phyloP scores from a whole-genome alignment of 805 yeast genomes.

The Pichia rugopelliculosa region DNA sequence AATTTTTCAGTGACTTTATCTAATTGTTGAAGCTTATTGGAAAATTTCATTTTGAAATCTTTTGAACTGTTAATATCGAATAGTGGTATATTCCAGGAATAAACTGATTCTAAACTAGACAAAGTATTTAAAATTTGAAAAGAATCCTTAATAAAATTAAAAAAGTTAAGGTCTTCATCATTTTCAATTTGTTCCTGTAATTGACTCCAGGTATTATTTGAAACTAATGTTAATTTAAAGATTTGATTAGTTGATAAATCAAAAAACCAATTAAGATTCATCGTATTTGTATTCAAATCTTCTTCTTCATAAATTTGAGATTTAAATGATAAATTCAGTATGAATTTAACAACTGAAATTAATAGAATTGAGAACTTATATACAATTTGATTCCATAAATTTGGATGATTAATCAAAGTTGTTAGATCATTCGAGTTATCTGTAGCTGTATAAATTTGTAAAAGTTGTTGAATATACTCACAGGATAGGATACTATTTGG shows the following conservation, averaged over 20 bases:
- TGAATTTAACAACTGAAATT: constrained; percentile 44
- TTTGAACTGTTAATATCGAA: background rate
- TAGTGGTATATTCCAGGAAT: constrained; percentile 5
- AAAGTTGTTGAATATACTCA: constrained; percentile 39
- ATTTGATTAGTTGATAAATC: constrained; percentile 9
- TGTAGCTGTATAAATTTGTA: constrained; percentile 3
- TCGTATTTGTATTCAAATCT: constrained; percentile 58
- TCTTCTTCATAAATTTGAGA: constrained; percentile 71
- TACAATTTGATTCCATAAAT: constrained; percentile 37
- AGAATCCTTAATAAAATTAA: constrained; percentile 4
- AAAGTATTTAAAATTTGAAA: constrained; percentile 4
- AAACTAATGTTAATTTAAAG: background rate
- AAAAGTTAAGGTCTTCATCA: background rate
- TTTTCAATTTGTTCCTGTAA: background rate
- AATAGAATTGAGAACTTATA: constrained; percentile 45
- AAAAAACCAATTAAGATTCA: constrained; percentile 42
- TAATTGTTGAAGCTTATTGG: background rate
- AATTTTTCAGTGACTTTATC: background rate
- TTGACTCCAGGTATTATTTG: constrained; percentile 1
- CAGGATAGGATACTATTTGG: constrained; percentile 76
- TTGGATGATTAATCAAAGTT: background rate
- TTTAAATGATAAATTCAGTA: constrained; percentile 38
- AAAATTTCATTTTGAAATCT: background rate
- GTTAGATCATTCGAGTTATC: background rate
- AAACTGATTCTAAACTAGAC: constrained; percentile 2